Conservation (phyloP, 1,284 basidiomycete genomes). For the Tilletia indica region DNA sequence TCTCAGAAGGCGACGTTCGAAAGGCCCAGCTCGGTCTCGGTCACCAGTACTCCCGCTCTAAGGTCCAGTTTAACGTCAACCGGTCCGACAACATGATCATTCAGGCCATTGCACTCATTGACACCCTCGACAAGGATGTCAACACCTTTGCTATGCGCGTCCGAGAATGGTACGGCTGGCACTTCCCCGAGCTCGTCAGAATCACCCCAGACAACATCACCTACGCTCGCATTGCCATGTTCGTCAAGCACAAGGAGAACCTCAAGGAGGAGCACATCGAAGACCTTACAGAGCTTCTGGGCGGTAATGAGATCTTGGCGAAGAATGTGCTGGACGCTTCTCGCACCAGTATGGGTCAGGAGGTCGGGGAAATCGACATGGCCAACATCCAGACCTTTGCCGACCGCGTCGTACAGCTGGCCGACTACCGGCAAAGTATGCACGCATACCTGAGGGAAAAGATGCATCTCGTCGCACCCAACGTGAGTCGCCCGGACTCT, state of each 20-base stretch:
- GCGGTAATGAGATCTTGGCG: slow-evolving; percentile 78
- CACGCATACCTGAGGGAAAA: slow-evolving; percentile 92
- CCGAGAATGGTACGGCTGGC: slow-evolving; percentile 99
- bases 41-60: slow-evolving; percentile 95
- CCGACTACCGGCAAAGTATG: slow-evolving; percentile 87
- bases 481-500: slow-evolving; percentile 63
- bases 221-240: slow-evolving; percentile 81
- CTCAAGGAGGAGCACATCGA: slow-evolving; percentile 69
- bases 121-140: slow-evolving; percentile 98
- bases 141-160: slow-evolving; percentile 99
- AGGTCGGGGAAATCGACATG: slow-evolving; percentile 94
- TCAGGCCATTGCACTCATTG: slow-evolving; percentile 95
- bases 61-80: slow-evolving; percentile 98
- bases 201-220: slow-evolving; percentile 95
- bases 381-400: slow-evolving; percentile 89
- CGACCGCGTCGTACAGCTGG: slow-evolving; percentile 95
- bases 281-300: slow-evolving; percentile 70
- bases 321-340: slow-evolving; percentile 94
- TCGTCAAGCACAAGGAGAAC: slow-evolving; percentile 80
- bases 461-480: slow-evolving; percentile 96
- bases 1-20: slow-evolving; percentile 82
- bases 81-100: slow-evolving; percentile 99
- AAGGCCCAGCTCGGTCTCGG: slow-evolving; percentile 86
- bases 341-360: slow-evolving; percentile 94
- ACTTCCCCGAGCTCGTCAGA: slow-evolving; percentile 99